Conservation (phyloP, 768 basidiomycete genomes). For the Kwoniella heveanensis region DNA sequence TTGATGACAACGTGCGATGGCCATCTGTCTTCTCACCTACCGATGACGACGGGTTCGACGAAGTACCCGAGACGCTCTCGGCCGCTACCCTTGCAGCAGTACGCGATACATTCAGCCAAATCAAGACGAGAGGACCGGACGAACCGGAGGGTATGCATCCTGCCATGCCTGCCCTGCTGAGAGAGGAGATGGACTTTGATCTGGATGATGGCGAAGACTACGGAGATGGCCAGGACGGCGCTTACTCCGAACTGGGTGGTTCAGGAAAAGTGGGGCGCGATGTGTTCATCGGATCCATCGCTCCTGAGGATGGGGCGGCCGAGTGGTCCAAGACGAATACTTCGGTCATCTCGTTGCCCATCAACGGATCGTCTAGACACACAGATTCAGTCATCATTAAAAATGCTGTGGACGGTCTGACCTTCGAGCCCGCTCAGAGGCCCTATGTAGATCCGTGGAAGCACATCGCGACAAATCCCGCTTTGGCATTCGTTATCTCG, state of each 20-base stretch:
- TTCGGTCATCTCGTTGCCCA: constrained; percentile 38
- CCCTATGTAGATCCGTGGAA: constrained; percentile 36
- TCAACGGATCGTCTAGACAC: constrained; percentile 19
- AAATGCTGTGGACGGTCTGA: constrained; percentile 53
- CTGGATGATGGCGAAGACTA: constrained; percentile 72
- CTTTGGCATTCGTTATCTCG: constrained; percentile 88
- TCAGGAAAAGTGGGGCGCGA: constrained; percentile 63
- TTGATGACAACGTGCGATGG: constrained; percentile 81
- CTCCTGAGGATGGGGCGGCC: constrained; percentile 59
- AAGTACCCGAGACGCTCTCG: constrained; percentile 82
- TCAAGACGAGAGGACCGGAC: constrained; percentile 67
- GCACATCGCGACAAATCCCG: constrained; percentile 81
- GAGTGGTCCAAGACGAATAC: constrained; percentile 74
- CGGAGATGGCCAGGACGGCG: constrained; percentile 28
- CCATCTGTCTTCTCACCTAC: constrained; percentile 72
- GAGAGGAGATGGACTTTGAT: constrained; percentile 79
- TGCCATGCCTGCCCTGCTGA: constrained; percentile 75
- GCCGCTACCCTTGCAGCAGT: constrained; percentile 78
- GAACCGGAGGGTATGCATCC: constrained; percentile 62
- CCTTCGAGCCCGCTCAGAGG: constrained; percentile 39
- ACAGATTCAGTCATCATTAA: constrained; percentile 36
- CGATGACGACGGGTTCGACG: constrained; percentile 50
- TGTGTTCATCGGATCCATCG: constrained; percentile 70
- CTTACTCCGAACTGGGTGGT: constrained; percentile 24
- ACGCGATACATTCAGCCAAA: constrained; percentile 81